A percentile compares a stretch with the other conserved stretches of the same genome.
Conservation (phyloP, 352 stramenopile species). For the Phytopythium oedochilum region DNA sequence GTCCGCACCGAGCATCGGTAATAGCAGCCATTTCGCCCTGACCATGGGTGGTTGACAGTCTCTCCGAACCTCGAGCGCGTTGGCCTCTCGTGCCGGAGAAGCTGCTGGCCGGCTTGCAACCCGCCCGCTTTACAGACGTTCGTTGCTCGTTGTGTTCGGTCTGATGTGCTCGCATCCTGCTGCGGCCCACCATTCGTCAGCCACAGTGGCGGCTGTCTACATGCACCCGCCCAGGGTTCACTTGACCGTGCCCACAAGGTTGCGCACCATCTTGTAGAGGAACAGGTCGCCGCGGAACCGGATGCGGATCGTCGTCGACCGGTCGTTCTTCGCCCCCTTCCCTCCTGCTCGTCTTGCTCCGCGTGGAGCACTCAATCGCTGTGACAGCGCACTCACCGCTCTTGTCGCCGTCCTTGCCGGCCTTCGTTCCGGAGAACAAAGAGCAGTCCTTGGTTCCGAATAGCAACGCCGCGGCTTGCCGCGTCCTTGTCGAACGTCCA, state of each 20-base stretch:
- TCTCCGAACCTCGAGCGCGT: too few relatives aligned
- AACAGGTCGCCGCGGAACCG: conserved; percentile 69
- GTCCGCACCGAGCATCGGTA: too few relatives aligned
- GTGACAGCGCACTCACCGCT: conserved; percentile 50
- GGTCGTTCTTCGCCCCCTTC: conserved; percentile 8
- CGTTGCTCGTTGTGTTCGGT: too few relatives aligned
- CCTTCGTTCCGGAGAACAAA: conserved; percentile 56
- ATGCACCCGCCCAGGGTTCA: too few relatives aligned
- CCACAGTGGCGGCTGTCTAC: too few relatives aligned
- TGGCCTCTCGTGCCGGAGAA: too few relatives aligned
- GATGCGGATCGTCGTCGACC: conserved; percentile 29
- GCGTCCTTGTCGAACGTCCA: conserved; percentile 56
- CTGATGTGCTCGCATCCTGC: too few relatives aligned
- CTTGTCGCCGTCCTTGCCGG: conserved; percentile 23
- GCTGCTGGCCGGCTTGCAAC: too few relatives aligned
- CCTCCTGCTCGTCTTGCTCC: conserved; percentile 17
- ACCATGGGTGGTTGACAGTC: too few relatives aligned
- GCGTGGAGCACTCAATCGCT: conserved; percentile 27
- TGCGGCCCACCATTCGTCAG: too few relatives aligned
- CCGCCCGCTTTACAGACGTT: too few relatives aligned
- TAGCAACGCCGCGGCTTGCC: conserved; percentile 26
- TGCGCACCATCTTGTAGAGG: conserved; percentile 86
- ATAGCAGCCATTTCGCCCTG: too few relatives aligned
- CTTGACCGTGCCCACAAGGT: conserved; percentile 72
- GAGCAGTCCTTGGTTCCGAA: conserved; percentile 53